A percentile compares a stretch with the other conserved stretches of the same genome.
Evolutionary conservation across 345 rosid genomes (phyloP).

Genomic region (Hevea brasiliensis): DNA sequence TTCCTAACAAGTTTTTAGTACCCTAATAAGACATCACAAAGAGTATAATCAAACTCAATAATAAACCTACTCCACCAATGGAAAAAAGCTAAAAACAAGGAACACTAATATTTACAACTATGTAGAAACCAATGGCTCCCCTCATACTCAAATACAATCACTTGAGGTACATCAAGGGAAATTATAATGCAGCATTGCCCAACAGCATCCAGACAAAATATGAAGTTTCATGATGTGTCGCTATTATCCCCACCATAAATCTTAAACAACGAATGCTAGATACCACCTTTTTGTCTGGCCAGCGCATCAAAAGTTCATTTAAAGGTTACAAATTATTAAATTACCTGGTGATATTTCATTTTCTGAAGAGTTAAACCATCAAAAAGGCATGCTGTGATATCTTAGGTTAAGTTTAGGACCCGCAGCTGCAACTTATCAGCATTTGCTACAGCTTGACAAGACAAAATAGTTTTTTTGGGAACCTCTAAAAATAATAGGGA

Average conservation of each 20-base stretch:
- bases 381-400: background rate
- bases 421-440: slow-evolving; percentile 6
- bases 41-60: slow-evolving; percentile 1
- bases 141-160: background rate
- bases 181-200: background rate
- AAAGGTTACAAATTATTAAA: slow-evolving; percentile 4
- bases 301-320: slow-evolving; percentile 30
- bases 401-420: slow-evolving; percentile 7
- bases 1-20: no score
- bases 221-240: background rate
- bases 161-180: background rate
- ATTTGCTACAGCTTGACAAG: slow-evolving; percentile 9
- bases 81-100: background rate
- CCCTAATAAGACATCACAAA: background rate
- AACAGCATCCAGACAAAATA: background rate
- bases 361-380: slow-evolving; percentile 28
- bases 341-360: slow-evolving; percentile 38
- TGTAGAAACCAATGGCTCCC: background rate
- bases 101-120: background rate
- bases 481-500: background rate
- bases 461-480: slow-evolving; percentile 7
- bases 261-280: slow-evolving; percentile 29
- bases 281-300: slow-evolving; percentile 41
- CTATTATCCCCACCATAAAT: slow-evolving; percentile 9
- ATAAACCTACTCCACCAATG: background rate